These are phyloP conservation scores for Rhipidocladum racemiflorum DNA, from an alignment of 176 grass and related monocot genomes.

Conservation along the genomic window DNA sequence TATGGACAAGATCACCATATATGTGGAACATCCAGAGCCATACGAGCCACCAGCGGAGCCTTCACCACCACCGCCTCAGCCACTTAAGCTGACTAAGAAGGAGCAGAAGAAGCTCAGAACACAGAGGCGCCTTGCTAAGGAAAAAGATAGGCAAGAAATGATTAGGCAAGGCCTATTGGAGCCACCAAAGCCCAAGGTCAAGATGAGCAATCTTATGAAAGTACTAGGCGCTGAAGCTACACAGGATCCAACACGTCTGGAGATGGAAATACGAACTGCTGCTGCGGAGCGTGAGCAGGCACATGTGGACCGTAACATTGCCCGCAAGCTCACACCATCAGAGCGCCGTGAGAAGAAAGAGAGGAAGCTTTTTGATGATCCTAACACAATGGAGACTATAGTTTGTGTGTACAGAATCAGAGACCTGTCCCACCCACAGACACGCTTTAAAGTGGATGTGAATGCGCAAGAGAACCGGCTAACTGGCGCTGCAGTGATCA, in stretches of 20 bases:
- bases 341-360: conserved; percentile 91
- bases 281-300: conserved; percentile 97
- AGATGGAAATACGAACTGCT: conserved; percentile 86
- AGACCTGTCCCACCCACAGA: conserved; percentile 80
- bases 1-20: conserved; percentile 84
- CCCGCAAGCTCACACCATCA: conserved; percentile 83
- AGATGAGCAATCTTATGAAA: conserved; percentile 99
- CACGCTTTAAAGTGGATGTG: conserved; percentile 88
- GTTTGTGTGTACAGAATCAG: conserved; percentile 89
- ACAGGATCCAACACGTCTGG: conserved; percentile 87
- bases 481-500: conserved; percentile 71
- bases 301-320: conserved; percentile 85
- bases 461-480: conserved; percentile 89
- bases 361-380: conserved; percentile 88
- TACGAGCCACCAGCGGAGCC: conserved; percentile 84
- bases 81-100: conserved; percentile 91
- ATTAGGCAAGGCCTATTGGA: conserved; percentile 96
- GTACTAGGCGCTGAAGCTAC: conserved; percentile 90
- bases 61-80: conserved; percentile 83
- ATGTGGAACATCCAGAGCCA: conserved; percentile 86
- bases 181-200: conserved; percentile 94
- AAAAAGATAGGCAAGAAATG: conserved; percentile 99
- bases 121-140: conserved; percentile 91
- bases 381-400: conserved; percentile 58
- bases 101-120: conserved; percentile 98